Conservation (phyloP, 805 yeast genomes). For the Cyberlindnera xylosilytica region DNA sequence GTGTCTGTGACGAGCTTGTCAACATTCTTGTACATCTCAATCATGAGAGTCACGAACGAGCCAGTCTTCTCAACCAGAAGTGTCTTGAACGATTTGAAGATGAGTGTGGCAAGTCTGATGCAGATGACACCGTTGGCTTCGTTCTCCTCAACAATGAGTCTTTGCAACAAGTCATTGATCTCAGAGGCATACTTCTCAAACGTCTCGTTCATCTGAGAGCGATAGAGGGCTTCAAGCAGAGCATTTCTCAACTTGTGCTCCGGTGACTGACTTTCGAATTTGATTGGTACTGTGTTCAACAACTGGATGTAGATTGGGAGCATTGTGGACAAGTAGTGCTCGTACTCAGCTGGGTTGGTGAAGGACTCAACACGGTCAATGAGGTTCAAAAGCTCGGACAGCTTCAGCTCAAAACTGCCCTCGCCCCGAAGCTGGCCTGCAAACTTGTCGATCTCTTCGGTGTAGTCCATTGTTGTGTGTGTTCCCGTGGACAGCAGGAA, state of each 20-base stretch:
- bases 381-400: conserved; percentile 72
- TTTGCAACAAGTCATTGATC: conserved; percentile 57
- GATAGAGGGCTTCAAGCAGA: conserved; percentile 72
- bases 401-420: conserved; percentile 56
- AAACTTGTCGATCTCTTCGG: conserved; percentile 61
- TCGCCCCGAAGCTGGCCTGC: conserved; percentile 56
- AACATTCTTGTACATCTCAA: conserved; percentile 74
- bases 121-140: conserved; percentile 94
- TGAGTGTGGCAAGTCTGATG: conserved; percentile 79
- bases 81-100: conserved; percentile 81
- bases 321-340: conserved; percentile 63
- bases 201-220: conserved; percentile 79
- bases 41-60: conserved; percentile 73
- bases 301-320: conserved; percentile 67
- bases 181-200: conserved; percentile 66
- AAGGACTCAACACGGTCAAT: conserved; percentile 85
- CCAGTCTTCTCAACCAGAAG: conserved; percentile 67
- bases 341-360: conserved; percentile 79
- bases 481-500: not conserved
- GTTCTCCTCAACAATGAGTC: conserved; percentile 69
- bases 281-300: conserved; percentile 67
- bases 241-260: conserved; percentile 79
- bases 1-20: conserved; percentile 69
- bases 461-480: conserved; percentile 30
- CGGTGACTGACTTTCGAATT: conserved; percentile 59